Base-by-base conservation (phyloP, 139 green algal genomes). In the Chlorella sp. region DNA sequence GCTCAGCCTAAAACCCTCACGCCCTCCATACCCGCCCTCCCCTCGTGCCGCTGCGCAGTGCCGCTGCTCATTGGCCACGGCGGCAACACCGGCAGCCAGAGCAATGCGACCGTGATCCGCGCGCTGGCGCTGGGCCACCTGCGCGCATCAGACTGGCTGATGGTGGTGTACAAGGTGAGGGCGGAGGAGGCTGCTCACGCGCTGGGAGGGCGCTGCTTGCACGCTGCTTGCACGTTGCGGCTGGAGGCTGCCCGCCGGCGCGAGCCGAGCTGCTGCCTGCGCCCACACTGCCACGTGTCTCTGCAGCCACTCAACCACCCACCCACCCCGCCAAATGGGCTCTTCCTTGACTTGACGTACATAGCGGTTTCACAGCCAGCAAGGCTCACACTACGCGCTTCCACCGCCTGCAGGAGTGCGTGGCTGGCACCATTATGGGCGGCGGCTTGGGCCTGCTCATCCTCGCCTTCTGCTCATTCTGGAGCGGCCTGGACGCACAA, bases 11-110 rank as follows among this genome's bases (percentile, higher is more conserved):
- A n/a, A n/a, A n/a, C 51, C 2, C 51, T 3, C 51, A 60, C 51
- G 13, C 51, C 16, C 51, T 16, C 22, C 16, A 11, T 60, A 16
- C 16, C 51, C 24, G 51, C 51, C 51, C 46, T 19, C 11, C 46
- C 8, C 46, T 11, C 46, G 8, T 11, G 46, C 46, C 11, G 46
- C 46, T 54, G 46, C 51, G 51, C 51, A 60, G 90, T 96, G 36
- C 93, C 93, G 0, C 87, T 96, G 14, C 88, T 96, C 43, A 95
- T 96, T 78, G 93, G 93, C 1, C 93, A 96, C 82, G 93, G 92
- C 41, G 93, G 93, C 80, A 96, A 96, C 90, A 94, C 93, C 0
- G 93, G 93, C 56, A 93, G 87, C 16, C 93, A 96, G 80, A 83
- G 86, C 40, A 92, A 94, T 11, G 90, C 89, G 60, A 95, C 90